These are phyloP conservation scores for Pisolithus microcarpus DNA, from an alignment of 768 basidiomycete genomes.

Conservation along the genomic window DNA sequence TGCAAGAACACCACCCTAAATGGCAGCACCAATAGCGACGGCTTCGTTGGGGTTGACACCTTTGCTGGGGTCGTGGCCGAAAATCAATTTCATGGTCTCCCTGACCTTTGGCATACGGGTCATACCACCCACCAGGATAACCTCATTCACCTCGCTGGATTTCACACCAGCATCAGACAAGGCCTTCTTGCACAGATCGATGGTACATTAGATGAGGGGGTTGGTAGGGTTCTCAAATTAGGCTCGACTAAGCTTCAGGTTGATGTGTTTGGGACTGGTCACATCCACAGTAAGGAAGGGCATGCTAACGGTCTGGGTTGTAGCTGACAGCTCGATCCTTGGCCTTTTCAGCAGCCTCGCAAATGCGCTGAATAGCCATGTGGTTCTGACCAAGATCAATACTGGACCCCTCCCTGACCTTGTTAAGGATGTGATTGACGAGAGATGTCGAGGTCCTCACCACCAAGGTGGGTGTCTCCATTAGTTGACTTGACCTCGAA, in stretches of 20 bases:
- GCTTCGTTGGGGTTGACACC: conserved; percentile 99
- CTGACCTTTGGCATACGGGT: conserved; percentile 93
- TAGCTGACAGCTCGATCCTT: conserved; percentile 95
- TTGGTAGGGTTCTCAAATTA: conserved; percentile 86
- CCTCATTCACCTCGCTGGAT: conserved; percentile 87
- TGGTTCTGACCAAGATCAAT: conserved; percentile 76
- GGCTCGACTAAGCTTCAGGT: conserved; percentile 78
- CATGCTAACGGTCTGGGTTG: conserved; percentile 92
- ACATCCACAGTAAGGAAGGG: conserved; percentile 98
- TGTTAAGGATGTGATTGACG: conserved; percentile 74
- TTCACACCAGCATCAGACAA: conserved; percentile 90
- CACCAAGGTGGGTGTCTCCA: conserved; percentile 78
- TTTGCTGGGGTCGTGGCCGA: conserved; percentile 94
- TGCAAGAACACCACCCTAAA: conserved; percentile 95
- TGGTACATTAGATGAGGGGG: conserved; percentile 76
- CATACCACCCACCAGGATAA: conserved; percentile 98
- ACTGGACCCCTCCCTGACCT: conserved; percentile 93
- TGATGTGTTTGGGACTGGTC: conserved; percentile 94
- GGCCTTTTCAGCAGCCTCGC: conserved; percentile 99
- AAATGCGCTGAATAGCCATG: conserved; percentile 98
- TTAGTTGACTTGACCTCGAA: conserved; percentile 60
- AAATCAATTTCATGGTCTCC: conserved; percentile 81
- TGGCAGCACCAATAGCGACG: conserved; percentile 95
- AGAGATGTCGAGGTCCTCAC: conserved; percentile 69
- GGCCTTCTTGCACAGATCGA: conserved; percentile 97